Conservation (phyloP, 148 eudicot species). For the Rhododendron williamsianum region DNA sequence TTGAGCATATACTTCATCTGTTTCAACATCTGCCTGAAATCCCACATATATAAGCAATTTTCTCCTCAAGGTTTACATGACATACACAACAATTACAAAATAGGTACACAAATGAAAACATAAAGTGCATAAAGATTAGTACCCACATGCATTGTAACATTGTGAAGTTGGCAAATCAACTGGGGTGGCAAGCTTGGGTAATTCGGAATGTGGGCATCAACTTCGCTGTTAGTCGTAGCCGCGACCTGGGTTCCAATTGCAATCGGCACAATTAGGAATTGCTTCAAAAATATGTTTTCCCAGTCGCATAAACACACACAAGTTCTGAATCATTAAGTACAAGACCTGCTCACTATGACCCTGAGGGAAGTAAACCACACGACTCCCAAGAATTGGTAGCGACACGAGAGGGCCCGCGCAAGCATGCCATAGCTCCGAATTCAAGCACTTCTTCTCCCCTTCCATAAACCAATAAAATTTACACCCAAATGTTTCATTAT, state of each 20-base stretch:
- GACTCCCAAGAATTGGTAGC: constrained; percentile 72
- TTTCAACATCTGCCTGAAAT: constrained; percentile 92
- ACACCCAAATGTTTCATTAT: background rate
- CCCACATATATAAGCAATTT: background rate
- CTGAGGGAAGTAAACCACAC: constrained; percentile 98
- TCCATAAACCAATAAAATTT: constrained; percentile 19
- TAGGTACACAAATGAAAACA: background rate
- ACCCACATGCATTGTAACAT: constrained; percentile 99
- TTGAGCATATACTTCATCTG: constrained; percentile 97
- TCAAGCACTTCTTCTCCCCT: constrained; percentile 84
- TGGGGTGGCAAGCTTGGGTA: constrained; percentile 92
- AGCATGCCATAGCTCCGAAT: constrained; percentile 98
- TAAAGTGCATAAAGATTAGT: constrained; percentile 17
- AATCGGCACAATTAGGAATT: background rate
- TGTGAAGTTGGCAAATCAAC: constrained; percentile 95
- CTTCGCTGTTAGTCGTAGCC: constrained; percentile 89
- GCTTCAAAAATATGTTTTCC: background rate
- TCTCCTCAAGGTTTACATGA: background rate
- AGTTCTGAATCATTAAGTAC: background rate
- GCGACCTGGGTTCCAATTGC: constrained; percentile 62
- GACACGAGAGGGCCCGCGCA: constrained; percentile 96
- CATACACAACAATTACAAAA: background rate
- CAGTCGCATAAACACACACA: background rate
- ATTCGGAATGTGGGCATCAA: constrained; percentile 84
- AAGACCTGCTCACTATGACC: constrained; percentile 97